Percentiles rank a stretch among this genome's conserved stretches.
Evolutionary conservation across 306 rosid genomes (phyloP).

Genomic region (Betula pendula): DNA sequence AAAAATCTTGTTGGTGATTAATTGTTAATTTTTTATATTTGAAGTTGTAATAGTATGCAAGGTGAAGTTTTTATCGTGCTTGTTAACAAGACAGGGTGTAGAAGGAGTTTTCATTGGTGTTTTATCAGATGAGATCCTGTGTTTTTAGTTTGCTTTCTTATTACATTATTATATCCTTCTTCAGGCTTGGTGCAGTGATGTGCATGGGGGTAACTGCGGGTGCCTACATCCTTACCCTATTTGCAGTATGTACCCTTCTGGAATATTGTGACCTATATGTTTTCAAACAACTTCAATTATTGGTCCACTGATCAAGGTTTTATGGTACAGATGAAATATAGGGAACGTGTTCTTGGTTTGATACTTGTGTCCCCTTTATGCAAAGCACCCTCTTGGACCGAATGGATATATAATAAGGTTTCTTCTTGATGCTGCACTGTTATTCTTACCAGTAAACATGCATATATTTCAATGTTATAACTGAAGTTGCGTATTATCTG

Average conservation of each 20-base stretch:
- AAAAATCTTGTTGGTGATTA: background rate
- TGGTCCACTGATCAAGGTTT: conserved; percentile 19
- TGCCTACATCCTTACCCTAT: conserved; percentile 78
- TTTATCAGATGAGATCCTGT: conserved; percentile 20
- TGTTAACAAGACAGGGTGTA: conserved; percentile 4
- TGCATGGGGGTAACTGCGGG: conserved; percentile 98
- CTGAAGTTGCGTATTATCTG: conserved; percentile 29
- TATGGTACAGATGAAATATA: conserved; percentile 64
- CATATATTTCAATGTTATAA: conserved; percentile 12
- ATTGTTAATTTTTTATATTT: background rate
- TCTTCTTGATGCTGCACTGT: conserved; percentile 15
- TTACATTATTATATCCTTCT: conserved; percentile 28
- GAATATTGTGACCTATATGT: background rate
- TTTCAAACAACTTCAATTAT: background rate
- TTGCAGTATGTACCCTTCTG: conserved; percentile 65
- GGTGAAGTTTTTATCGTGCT: background rate
- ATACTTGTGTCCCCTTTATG: conserved; percentile 91
- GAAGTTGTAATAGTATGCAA: background rate
- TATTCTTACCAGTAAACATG: conserved; percentile 9
- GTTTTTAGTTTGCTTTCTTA: conserved; percentile 24
- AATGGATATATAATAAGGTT: conserved; percentile 93
- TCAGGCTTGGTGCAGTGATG: conserved; percentile 95
- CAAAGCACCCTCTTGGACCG: conserved; percentile 89
- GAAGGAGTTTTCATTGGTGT: background rate
- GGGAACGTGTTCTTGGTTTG: conserved; percentile 89